Evolutionary conservation across 2,329 filamentous ascomycete genomes (phyloP).

Genomic region (Fusarium nodosum): DNA sequence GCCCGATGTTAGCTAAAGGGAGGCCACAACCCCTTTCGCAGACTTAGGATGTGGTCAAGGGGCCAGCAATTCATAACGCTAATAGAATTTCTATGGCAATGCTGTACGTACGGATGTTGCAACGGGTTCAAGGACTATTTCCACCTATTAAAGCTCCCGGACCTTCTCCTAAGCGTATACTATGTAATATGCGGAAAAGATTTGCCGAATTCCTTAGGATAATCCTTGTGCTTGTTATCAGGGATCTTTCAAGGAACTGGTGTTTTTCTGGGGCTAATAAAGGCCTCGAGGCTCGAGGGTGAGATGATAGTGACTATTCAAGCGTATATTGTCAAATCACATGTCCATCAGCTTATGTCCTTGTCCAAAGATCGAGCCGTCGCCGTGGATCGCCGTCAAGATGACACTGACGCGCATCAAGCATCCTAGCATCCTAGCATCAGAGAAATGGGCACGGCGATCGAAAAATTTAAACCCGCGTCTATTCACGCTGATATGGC

Average conservation of each 20-base stretch:
- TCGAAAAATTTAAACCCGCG: neutral
- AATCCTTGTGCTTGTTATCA: constrained; percentile 1
- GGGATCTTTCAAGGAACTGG: too few species aligned
- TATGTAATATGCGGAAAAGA: neutral
- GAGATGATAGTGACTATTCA: neutral
- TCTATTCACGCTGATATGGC: neutral
- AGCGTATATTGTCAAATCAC: constrained; percentile 1
- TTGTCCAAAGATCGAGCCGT: neutral
- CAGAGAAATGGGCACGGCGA: neutral
- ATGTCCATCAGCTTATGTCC: neutral
- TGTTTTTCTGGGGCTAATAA: neutral
- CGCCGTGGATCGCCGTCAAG: neutral
- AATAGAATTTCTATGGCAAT: neutral
- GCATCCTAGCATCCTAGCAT: neutral
- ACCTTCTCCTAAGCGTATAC: neutral
- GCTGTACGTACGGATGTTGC: too few species aligned
- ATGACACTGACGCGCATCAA: constrained; percentile 1
- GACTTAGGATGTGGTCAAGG: too few species aligned
- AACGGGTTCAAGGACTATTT: constrained; percentile 1
- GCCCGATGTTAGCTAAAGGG: too few species aligned
- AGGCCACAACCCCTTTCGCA: too few species aligned
- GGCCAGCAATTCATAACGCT: neutral
- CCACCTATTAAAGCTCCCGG: constrained; percentile 1
- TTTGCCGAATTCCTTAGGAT: constrained; percentile 14
- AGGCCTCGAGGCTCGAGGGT: neutral